Conservation (phyloP, 2,329 filamentous ascomycete species). For the Fusarium fracticaudum region DNA sequence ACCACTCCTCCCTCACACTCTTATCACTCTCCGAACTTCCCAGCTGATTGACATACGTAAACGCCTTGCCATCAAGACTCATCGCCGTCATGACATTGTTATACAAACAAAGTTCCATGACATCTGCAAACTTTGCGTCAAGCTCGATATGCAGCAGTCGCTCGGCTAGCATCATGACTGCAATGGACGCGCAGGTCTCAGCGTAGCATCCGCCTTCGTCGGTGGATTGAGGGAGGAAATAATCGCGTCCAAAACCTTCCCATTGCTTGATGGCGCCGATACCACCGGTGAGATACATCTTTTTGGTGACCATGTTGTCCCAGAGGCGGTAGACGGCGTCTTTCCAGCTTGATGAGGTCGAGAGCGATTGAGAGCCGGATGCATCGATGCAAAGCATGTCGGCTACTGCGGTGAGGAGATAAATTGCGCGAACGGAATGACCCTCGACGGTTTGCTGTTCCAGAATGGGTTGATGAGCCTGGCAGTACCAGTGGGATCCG, state of each 20-base stretch:
- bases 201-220: conserved; percentile 31
- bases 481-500: conserved; percentile 60
- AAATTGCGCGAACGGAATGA: conserved; percentile 68
- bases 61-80: conserved; percentile 63
- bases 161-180: conserved; percentile 69
- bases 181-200: conserved; percentile 42
- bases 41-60: conserved; percentile 71
- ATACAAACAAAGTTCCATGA: conserved; percentile 70
- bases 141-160: conserved; percentile 64
- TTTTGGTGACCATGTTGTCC: conserved; percentile 64
- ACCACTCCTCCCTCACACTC: conserved; percentile 41
- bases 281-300: conserved; percentile 72
- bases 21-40: conserved; percentile 50
- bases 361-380: not conserved
- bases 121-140: conserved; percentile 62
- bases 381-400: conserved; percentile 54
- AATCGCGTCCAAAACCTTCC: conserved; percentile 34
- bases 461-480: conserved; percentile 64
- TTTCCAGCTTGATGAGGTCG: conserved; percentile 42
- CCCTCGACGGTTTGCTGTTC: conserved; percentile 56
- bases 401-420: conserved; percentile 66
- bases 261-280: conserved; percentile 58
- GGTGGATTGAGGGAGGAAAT: conserved; percentile 29
- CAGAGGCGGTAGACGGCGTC: conserved; percentile 59
- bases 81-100: conserved; percentile 69